Base-by-base conservation (phyloP, 306 rosid genomes). In the Ziziphus jujuba region DNA sequence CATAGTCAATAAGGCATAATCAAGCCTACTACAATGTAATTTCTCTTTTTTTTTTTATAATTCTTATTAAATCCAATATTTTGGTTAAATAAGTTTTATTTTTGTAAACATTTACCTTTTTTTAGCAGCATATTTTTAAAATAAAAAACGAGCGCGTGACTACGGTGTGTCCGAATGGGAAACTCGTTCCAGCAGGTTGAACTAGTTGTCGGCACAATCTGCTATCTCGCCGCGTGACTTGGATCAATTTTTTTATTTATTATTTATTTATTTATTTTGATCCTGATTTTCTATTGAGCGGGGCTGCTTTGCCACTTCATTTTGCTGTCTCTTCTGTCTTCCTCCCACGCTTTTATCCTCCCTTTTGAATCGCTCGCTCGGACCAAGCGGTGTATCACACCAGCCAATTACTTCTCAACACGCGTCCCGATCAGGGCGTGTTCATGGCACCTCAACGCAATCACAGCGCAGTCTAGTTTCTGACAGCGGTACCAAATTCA, bases 331-430 rank as follows among this genome's bases (percentile, higher is more conserved):
- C 17, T 51, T 33, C 14, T 21, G 25, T 8, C 13, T 43, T 20
- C 23, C 9, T 52, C 61, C 68, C 51, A 65, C 61, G 50, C 68
- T 40, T 52, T 53, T 53, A 23, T 1, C 16, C 28, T 11, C 11
- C 61, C 67, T 53, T 50, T 72, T 66, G 82, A 77, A 77, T 20
- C 74, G 82, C 60, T 71, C 76, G 3, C 48, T 59, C 52, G 53
- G 65, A 66, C 73, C 31, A 33, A 59, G 13, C 0, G 66, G 54
- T 13, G 58, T 15, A 5, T 1, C 47, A 5, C 16, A 4, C 25
- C 2, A 0, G 15, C 77, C 35, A 61, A 47, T 66, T 2, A 25
- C 3, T 3, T 2, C 7, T 10, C 49, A 14, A 58, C 82, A 67
- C 78, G 71, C 48, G 71, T 15, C 55, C 9, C n/a, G 1, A 21